Percentiles rank a stretch among this genome's conserved stretches.
Conservation (phyloP, 2,329 filamentous ascomycete species). For the Tolypocladium endophyticum region DNA sequence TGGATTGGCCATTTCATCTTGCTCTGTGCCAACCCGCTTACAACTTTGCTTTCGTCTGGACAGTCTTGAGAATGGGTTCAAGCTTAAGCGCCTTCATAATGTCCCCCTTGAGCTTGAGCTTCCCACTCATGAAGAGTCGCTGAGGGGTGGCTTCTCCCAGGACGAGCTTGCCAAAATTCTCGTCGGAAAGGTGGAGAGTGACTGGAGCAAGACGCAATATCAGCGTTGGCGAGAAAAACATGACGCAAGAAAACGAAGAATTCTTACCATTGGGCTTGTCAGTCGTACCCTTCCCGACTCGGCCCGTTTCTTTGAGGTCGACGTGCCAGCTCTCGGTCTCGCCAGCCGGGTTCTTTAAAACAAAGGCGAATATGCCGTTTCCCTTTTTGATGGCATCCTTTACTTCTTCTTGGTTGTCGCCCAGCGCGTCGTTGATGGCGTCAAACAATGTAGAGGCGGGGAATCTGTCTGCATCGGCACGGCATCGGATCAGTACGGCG, state of each 20-base stretch:
- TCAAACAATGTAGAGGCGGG: slow-evolving; percentile 90
- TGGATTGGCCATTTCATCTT: background rate
- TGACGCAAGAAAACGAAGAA: too few relatives aligned
- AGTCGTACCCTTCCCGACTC: slow-evolving; percentile 66
- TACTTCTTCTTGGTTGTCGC: slow-evolving; percentile 58
- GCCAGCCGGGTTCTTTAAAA: slow-evolving; percentile 75
- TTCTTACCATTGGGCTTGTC: slow-evolving; percentile 68
- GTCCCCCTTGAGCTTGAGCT: slow-evolving; percentile 96
- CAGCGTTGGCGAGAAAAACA: background rate
- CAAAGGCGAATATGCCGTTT: slow-evolving; percentile 82
- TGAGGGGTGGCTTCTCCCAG: slow-evolving; percentile 86
- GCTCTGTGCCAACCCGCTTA: slow-evolving; percentile 27
- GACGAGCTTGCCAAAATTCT: slow-evolving; percentile 76
- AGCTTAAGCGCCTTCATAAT: slow-evolving; percentile 98
- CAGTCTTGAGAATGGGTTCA: slow-evolving; percentile 85
- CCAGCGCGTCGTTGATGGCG: slow-evolving; percentile 64
- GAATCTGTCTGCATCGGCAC: slow-evolving; percentile 53
- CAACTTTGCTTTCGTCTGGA: slow-evolving; percentile 74
- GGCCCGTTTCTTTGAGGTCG: slow-evolving; percentile 84
- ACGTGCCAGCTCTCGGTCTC: slow-evolving; percentile 85
- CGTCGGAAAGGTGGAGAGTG: slow-evolving; percentile 70
- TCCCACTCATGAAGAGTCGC: slow-evolving; percentile 90
- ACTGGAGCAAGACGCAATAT: slow-evolving; percentile 38
- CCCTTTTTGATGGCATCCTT: slow-evolving; percentile 85
- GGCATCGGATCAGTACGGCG: background rate